Conservation (phyloP, 1,284 basidiomycete genomes). For the Pholiota adiposa region DNA sequence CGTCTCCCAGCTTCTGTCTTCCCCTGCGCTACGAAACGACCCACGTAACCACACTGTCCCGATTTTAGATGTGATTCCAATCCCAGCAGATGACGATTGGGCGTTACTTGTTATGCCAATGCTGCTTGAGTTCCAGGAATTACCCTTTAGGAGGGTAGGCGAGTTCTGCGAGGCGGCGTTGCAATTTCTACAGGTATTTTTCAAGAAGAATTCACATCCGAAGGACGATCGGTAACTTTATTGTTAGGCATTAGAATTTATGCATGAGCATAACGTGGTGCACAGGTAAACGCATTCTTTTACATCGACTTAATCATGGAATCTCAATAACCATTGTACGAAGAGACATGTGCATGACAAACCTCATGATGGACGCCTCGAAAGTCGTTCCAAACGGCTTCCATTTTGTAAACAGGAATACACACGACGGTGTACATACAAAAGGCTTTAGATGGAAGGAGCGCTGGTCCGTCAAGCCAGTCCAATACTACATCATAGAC, state of each 20-base stretch:
- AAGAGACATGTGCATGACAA: conserved; percentile 24
- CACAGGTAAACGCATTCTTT: conserved; percentile 10
- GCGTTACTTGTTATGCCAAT: conserved; percentile 13
- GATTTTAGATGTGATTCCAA: conserved; percentile 11
- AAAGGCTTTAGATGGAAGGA: conserved; percentile 21
- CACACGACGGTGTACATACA: conserved; percentile 12
- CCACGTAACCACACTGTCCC: conserved; percentile 14
- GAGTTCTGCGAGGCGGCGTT: conserved; percentile 12
- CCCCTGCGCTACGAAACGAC: not conserved
- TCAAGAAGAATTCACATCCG: too few species aligned
- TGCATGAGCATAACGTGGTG: conserved; percentile 13
- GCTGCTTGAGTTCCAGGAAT: conserved; percentile 1
- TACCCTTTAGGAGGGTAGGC: conserved; percentile 14
- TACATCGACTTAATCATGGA: too few species aligned
- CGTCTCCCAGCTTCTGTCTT: conserved; percentile 1
- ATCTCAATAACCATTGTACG: too few species aligned
- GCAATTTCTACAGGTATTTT: conserved; percentile 10
- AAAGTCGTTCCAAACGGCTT: conserved; percentile 25
- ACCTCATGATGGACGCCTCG: conserved; percentile 27
- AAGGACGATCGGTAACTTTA: too few species aligned
- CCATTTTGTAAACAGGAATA: conserved; percentile 16
- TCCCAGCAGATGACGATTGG: conserved; percentile 11
- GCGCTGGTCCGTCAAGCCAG: conserved; percentile 22
- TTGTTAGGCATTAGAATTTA: conserved; percentile 8
- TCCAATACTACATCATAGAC: conserved; percentile 30